Evolutionary conservation across 2,329 filamentous ascomycete genomes (phyloP).

Genomic region (Grosmannia penicillata): DNA sequence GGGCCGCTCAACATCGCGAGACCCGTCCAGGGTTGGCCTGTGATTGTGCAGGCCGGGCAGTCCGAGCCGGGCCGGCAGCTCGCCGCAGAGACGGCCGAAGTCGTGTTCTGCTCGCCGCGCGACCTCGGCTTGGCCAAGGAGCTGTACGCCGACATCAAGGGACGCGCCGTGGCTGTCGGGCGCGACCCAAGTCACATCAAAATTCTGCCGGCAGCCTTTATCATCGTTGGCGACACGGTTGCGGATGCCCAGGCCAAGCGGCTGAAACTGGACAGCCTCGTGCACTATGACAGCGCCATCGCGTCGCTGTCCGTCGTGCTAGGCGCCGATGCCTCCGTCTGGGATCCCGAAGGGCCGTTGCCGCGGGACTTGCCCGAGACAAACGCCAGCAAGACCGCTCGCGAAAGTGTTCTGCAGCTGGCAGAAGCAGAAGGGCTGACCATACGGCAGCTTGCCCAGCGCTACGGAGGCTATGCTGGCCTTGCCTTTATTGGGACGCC

Average conservation of each 20-base stretch:
- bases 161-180: conserved; percentile 3
- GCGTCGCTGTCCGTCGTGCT: conserved; percentile 12
- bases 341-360: conserved; percentile 22
- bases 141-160: conserved; percentile 7
- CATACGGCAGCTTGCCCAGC: conserved; percentile 34
- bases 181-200: conserved; percentile 9
- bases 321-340: conserved; percentile 12
- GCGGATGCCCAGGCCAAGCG: conserved; percentile 15
- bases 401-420: conserved; percentile 22
- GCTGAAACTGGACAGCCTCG: conserved; percentile 31
- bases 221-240: conserved; percentile 7
- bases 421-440: conserved; percentile 17
- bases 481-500: conserved; percentile 42
- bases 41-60: conserved; percentile 11
- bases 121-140: conserved; percentile 5
- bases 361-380: conserved; percentile 32
- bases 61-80: conserved; percentile 10
- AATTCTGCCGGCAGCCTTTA: conserved; percentile 9
- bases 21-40: conserved; percentile 7
- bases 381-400: conserved; percentile 35
- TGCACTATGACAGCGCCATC: conserved; percentile 20
- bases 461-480: conserved; percentile 21
- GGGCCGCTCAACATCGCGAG: conserved; percentile 8
- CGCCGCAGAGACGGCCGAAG: conserved; percentile 11
- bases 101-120: conserved; percentile 9